phyloP scores from a whole-genome alignment of 768 basidiomycete species.

The Leccinum variicolor region DNA sequence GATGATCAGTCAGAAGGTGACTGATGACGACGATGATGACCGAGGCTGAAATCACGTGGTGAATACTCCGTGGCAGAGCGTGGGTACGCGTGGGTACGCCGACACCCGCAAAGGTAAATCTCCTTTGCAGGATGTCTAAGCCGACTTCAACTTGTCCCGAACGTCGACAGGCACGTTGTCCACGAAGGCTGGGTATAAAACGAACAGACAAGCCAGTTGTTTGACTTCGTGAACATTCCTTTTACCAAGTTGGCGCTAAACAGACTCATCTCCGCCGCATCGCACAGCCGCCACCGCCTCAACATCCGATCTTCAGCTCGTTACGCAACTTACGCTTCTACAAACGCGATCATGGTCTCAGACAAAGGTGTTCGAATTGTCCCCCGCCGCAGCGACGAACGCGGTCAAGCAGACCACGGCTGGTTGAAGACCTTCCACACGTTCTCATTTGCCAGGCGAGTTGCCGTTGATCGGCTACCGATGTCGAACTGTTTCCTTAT shows the following conservation, averaged over 20 bases:
- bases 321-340: neutral
- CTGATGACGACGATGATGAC: neutral
- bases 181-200: conserved; percentile 18
- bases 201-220: neutral
- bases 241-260: conserved; percentile 1
- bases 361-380: conserved; percentile 34
- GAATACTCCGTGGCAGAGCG: conserved; percentile 20
- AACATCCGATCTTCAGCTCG: neutral
- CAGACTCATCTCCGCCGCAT: neutral
- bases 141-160: neutral
- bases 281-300: neutral
- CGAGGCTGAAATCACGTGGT: neutral
- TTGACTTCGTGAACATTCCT: neutral
- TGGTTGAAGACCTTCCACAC: conserved; percentile 90
- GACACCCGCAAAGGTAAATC: conserved; percentile 23
- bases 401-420: conserved; percentile 74
- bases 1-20: neutral
- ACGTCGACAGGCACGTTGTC: neutral
- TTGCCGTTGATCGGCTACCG: conserved; percentile 14
- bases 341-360: conserved; percentile 15
- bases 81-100: conserved; percentile 26
- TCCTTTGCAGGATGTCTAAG: conserved; percentile 9
- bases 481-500: neutral
- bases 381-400: conserved; percentile 56
- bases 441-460: conserved; percentile 70